Base-by-base conservation (phyloP, 371 early-diverging fungal species). In the Circinella minor region DNA sequence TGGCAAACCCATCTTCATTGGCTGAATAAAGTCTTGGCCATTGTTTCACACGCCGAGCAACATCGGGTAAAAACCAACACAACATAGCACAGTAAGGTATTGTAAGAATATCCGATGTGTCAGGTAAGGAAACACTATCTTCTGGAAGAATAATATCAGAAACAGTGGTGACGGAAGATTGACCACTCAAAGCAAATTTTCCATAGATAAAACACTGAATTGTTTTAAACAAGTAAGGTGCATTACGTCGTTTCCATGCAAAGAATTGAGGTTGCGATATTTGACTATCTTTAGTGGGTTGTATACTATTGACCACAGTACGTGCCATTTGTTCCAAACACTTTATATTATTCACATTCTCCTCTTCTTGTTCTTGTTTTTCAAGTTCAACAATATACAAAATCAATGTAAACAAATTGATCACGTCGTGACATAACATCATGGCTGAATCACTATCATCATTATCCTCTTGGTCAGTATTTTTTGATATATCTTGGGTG, bases 1-100 rank as follows among this genome's bases (percentile, higher is more conserved):
- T 91, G 17, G 89, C 86, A 71, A 88, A 91, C 1, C 91, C 91
- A 55, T 91, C 80, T 61, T 76, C 55, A 36, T 81, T 79, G 36
- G 84, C 87, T 4, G 82, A 82, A 65, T 88, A 90, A 0, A 90
- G 78, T 1, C 80, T 70, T 4, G 67, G 55, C 88, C 88, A 88
- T 46, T 73, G 43, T 38, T 82, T 78, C 36, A 68, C 63, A 1
- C 70, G 62, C 11, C 77, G 57, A 54, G 77, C 61, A 27, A 57
- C 36, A 9, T 71, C 75, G 0, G 90, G 85, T 6, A 90, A 59
- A 37, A 81, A 76, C 86, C 85, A 88, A 9, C 75, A 81, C 9
- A 90, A 17, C 0, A 88, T 34, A 4, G 86, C 79, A 27, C 81
- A 62, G 59, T 82, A 73, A 11, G 78, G 70, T 0, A 81, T 71